Evolutionary conservation across 805 yeast genomes (phyloP), one percentile per base, ranked within the genome.

Genomic region (Hanseniaspora mollemarum): DNA sequence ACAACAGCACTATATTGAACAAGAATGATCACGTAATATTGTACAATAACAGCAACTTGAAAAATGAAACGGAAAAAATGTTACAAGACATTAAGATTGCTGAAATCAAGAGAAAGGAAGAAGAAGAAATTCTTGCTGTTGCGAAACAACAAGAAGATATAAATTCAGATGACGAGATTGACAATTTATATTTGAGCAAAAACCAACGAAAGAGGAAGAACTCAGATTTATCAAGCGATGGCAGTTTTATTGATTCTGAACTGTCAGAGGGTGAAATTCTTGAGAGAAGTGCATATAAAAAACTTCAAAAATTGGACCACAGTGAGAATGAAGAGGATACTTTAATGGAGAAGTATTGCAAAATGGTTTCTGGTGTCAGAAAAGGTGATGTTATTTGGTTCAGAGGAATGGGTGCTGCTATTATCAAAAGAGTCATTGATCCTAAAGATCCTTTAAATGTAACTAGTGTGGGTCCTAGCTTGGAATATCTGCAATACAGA

Each of bases 401-500:
- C 62, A 71, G 81, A 58, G 77, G 84, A 0, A 82, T 87, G 2
- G 83, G 87, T 24, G 67, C 74, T 10, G 66, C 70, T 28, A 60
- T 76, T 18, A 60, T 67, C 5, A 69, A 67, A 54, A 60, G 81
- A 53, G 52, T 72, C 24, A 52, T 62, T 7, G 64, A 65, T 51
- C 53, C 58, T 4, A 57, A 57, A 24, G 55, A 58, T n/a, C 45
- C 46, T 8, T 19, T 44, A 25, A 26, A 33, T 31, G 3, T 26
- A 59, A 53, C 9, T 56, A 65, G 9, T 49, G 41, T 71, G 59
- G 48, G 94, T 5, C 94, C 86, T 59, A 76, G 83, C 46, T 85
- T 87, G 1, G 71, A 73, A 59, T 87, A 83, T 60, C 63, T 87
- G 60, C 84, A 86, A 1, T 79, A 74, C 74, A 77, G 74, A 60